Base-by-base conservation (phyloP, 495 filamentous ascomycete genomes). In the Bryoglossum gracile region DNA sequence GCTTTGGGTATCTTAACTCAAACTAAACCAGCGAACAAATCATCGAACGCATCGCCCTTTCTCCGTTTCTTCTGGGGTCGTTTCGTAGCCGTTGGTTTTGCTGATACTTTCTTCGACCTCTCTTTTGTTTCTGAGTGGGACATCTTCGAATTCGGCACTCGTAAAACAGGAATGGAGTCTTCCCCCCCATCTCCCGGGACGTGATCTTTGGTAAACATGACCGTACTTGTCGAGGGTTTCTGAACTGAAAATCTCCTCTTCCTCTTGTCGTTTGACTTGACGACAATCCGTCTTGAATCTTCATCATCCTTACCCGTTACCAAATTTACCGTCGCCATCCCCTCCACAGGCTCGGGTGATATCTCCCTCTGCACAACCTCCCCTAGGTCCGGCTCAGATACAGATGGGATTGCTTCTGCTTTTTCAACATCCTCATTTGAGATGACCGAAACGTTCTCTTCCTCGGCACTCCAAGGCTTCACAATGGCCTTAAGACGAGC, bases 21-120 rank as follows among this genome's bases (percentile, higher is more conserved):
- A 25, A 74, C 57, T 11, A 83, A 52, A 26, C 71, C 68, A 48
- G 66, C 68, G 50, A 84, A 84, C 13, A 84, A 57, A 58, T 82
- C 77, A 56, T 83, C 80, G 28, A 84, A 82, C 10, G 72, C 80
- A 61, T 84, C 71, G 26, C 68, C 69, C 54, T 73, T 74, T 53
- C 65, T 69, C 24, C 68, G 65, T 46, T 71, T 70, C 51, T 64
- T 73, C 50, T 62, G 64, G 35, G 48, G 48, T 3, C 32, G 34
- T 45, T 61, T 62, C 5, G 17, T n/a, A 16, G 46, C 8, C 11
- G 53, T 48, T 10, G 46, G 26, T 8, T 38, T 24, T 6, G 24
- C 33, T 16, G 9, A 13, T 32, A 1, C 19, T 19, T 38, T 41
- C 45, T 42, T 23, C 51, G 43, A 24, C n/a, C 14, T 17, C 46